Base-by-base conservation (phyloP, 2,329 filamentous ascomycete genomes). In the Macroventuria anomochaeta region DNA sequence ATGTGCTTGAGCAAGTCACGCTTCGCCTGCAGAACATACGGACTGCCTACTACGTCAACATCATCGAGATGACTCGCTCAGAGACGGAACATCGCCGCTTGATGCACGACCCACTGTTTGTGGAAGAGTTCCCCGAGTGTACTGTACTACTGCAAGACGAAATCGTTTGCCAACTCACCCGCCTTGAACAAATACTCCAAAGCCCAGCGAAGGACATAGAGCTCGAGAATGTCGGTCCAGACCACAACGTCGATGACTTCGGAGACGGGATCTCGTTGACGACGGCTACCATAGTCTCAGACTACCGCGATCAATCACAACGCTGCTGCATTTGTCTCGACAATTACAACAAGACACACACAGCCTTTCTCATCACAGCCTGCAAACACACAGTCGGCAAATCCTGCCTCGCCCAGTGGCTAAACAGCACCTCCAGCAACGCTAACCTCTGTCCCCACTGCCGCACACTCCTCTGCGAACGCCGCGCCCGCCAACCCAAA, bases 281-380 rank as follows among this genome's bases (percentile, higher is more conserved):
- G 6, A 21, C 36, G 6, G 2, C 23, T 10, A 34, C 8, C 12
- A 21, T 13, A 17, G 3, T 3, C 5, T 12, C 7, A 7, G 47
- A 43, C 29, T 37, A 31, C 20, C 21, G n/a, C 13, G 42, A 53
- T 28, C 43, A 32, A 2, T 13, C 37, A 3, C 28, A 29, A 1
- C 37, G 29, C 32, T 61, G 60, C 39, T 57, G 53, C 46, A 57
- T 63, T 23, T 63, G 60, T 26, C 42, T 57, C 13, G 47, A 50
- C 6, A 5, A 23, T 3, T 62, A 57, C 44, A 36, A 20, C 2
- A 15, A 13, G 2, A 8, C 40, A 0, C 60, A 63, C 26, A 26
- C 33, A 2, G 53, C 54, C 8, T 61, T 61, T 48, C 20, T 31
- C 13, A 54, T 58, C 21, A 33, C 33, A 4, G 15, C 8, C n/a